phyloP scores from a whole-genome alignment of 2,329 filamentous ascomycete genomes.

The Cladorrhinum sp. region DNA sequence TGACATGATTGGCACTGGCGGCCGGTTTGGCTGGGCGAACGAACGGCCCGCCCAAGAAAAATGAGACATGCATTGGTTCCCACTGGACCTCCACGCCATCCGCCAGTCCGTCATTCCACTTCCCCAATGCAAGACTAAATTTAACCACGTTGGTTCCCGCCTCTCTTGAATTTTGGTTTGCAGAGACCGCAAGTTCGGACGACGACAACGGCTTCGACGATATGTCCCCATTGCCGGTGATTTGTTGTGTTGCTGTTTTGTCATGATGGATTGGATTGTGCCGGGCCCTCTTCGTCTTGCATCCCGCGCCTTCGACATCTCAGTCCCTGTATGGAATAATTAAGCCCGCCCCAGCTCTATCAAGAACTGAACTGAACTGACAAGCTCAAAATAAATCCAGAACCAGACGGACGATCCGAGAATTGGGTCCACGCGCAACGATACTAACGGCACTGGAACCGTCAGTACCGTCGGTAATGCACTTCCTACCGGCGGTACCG shows the following conservation, averaged over 20 bases:
- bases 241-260: not conserved
- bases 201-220: too few relatives aligned
- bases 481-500: constrained; percentile 28
- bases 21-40: not conserved
- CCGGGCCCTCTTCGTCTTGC: not conserved
- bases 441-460: constrained; percentile 40
- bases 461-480: constrained; percentile 27
- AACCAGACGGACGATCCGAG: constrained; percentile 38
- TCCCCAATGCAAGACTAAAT: not conserved
- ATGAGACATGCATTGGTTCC: constrained; percentile 7
- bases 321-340: not conserved
- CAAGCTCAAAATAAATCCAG: constrained; percentile 17
- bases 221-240: not conserved
- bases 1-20: not conserved
- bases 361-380: not conserved
- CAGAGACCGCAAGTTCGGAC: too few relatives aligned
- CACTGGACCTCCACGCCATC: not conserved
- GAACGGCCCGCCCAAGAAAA: constrained; percentile 2
- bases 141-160: not conserved
- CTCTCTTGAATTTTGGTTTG: not conserved
- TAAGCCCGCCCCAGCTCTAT: not conserved
- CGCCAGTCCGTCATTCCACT: not conserved
- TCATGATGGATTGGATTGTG: constrained; percentile 1
- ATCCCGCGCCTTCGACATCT: not conserved
- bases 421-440: constrained; percentile 43